Evolutionary conservation across 768 basidiomycete genomes (phyloP).

Genomic region (Amyloporia xantha): DNA sequence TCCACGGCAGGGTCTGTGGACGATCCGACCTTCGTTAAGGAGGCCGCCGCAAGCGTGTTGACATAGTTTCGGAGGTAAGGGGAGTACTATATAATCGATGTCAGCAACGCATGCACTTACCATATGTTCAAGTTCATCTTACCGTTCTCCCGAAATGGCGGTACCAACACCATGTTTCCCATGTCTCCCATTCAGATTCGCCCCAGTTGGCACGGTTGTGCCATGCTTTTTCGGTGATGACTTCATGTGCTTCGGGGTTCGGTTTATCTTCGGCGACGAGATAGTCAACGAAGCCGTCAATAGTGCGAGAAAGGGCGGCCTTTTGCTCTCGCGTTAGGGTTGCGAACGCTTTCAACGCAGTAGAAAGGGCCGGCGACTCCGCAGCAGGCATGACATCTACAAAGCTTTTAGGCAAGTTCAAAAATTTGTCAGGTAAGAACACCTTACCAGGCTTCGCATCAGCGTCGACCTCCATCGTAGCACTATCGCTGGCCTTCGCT

Average conservation of each 20-base stretch:
- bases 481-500: slow-evolving; percentile 55
- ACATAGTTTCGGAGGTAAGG: slow-evolving; percentile 73
- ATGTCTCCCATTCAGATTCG: slow-evolving; percentile 70
- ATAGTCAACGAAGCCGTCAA: slow-evolving; percentile 69
- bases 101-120: not conserved
- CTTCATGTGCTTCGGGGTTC: slow-evolving; percentile 44
- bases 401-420: not conserved
- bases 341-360: slow-evolving; percentile 67
- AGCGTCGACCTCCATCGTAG: slow-evolving; percentile 60
- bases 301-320: slow-evolving; percentile 58
- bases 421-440: not conserved
- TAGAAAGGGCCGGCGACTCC: slow-evolving; percentile 64
- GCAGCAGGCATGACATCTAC: slow-evolving; percentile 39
- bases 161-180: slow-evolving; percentile 92
- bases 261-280: slow-evolving; percentile 43
- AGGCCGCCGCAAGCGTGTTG: slow-evolving; percentile 62
- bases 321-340: slow-evolving; percentile 75
- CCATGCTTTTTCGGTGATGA: slow-evolving; percentile 67
- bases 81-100: slow-evolving; percentile 47
- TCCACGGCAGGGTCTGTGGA: slow-evolving; percentile 49
- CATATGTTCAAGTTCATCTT: slow-evolving; percentile 24
- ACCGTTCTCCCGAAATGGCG: slow-evolving; percentile 82
- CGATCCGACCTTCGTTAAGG: slow-evolving; percentile 58
- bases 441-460: slow-evolving; percentile 58
- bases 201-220: slow-evolving; percentile 62